A percentile compares a stretch with the other conserved stretches of the same genome.
phyloP scores from a whole-genome alignment of 2,329 filamentous ascomycete genomes.

The Pyrenochaeta sp. region DNA sequence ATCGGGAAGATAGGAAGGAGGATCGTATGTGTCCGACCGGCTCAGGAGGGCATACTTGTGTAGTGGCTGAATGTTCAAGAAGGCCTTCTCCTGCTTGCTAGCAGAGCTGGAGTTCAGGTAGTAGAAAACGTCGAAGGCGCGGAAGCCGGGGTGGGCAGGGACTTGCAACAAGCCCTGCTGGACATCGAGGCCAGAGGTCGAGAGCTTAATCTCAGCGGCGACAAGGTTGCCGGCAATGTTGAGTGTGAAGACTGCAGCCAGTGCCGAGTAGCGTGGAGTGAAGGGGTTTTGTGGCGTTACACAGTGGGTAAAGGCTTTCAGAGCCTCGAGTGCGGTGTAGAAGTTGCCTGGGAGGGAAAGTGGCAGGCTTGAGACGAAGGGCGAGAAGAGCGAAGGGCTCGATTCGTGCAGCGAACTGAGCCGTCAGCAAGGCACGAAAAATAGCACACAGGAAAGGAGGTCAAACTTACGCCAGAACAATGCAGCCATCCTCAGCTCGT shows the following conservation, averaged over 20 bases:
- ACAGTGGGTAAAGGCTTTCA: slow-evolving; percentile 86
- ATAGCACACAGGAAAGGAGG: neutral
- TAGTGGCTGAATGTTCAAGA: slow-evolving; percentile 79
- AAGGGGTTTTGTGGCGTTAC: slow-evolving; percentile 92
- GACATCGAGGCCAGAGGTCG: slow-evolving; percentile 88
- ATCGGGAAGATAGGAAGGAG: slow-evolving; percentile 88
- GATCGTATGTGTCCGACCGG: slow-evolving; percentile 83
- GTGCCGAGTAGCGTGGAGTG: slow-evolving; percentile 77
- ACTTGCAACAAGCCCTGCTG: slow-evolving; percentile 80
- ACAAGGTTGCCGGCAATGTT: slow-evolving; percentile 82
- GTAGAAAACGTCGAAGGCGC: slow-evolving; percentile 98
- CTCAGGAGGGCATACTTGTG: slow-evolving; percentile 81
- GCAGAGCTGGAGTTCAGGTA: slow-evolving; percentile 94
- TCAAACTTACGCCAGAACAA: slow-evolving; percentile 78
- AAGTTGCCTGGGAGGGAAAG: slow-evolving; percentile 78
- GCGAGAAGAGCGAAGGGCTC: slow-evolving; percentile 81
- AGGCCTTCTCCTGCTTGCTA: slow-evolving; percentile 87
- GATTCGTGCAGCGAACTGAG: slow-evolving; percentile 85
- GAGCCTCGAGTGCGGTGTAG: slow-evolving; percentile 79
- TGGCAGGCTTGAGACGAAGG: slow-evolving; percentile 83
- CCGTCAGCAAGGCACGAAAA: slow-evolving; percentile 18
- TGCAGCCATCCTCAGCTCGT: slow-evolving; percentile 93
- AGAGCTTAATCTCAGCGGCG: slow-evolving; percentile 77
- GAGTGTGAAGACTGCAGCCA: slow-evolving; percentile 83
- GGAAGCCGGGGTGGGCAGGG: slow-evolving; percentile 79